Base-by-base conservation (phyloP, 345 rosid genomes). In the Rhodamnia rubescens region DNA sequence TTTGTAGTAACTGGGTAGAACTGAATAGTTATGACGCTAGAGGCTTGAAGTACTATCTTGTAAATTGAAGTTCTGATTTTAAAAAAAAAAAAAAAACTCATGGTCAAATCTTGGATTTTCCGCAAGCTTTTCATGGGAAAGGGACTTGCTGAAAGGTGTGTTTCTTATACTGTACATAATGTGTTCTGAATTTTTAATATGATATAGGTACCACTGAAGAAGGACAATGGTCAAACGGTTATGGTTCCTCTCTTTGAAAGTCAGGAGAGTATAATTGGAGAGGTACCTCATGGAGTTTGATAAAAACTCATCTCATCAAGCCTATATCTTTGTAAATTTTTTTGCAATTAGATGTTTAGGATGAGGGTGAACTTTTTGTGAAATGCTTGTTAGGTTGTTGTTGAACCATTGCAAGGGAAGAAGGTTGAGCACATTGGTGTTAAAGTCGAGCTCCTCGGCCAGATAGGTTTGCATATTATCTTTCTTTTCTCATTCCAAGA, bases 361-460 rank as follows among this genome's bases (percentile, higher is more conserved):
- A 69, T 36, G 80, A 69, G 80, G 80, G 47, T 36, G 80, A 69
- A 69, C 13, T 36, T 32, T 69, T 69, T 69, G 26, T 69, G 80
- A 24, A 69, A 69, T 36, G 80, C 80, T 85, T 83, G 85, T 69
- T 85, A 96, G 99, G 91, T 97, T 83, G 89, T 90, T 51, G 86
- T 97, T 84, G 99, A 96, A 85, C 99, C 98, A 83, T 82, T 90
- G 85, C 97, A 90, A 90, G 99, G 99, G 92, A 95, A 96, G 88
- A 97, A 95, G 88, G 93, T 95, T 84, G 99, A 97, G 85, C 99
- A 96, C 87, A 93, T 92, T 85, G 99, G 99, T 89, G 93, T 96
- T 47, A 97, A 96, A 91, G 92, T 96, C 86, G 99, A 97, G 90
- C 98, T 97, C 86, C 99, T 96, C 57, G 98, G 99, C 88, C 99